These are phyloP conservation scores for Fraxinus pennsylvanica DNA, from an alignment of 257 asterid species.

Conservation along the genomic window DNA sequence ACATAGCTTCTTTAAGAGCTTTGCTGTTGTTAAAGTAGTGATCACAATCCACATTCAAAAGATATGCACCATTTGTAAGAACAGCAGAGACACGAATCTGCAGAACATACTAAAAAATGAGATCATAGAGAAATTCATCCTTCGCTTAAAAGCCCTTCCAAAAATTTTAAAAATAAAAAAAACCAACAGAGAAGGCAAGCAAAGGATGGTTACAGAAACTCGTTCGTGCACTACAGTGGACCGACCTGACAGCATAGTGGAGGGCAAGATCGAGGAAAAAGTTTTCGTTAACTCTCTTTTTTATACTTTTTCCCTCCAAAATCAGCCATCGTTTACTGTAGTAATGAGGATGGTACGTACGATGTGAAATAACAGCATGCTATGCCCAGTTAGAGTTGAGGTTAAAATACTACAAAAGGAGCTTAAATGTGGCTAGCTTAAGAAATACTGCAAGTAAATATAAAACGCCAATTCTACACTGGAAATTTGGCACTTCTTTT, in stretches of 20 bases:
- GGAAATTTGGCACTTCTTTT: neutral
- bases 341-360: neutral
- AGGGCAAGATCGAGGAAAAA: neutral
- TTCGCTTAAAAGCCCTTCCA: neutral
- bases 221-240: neutral
- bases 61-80: slow-evolving; percentile 71
- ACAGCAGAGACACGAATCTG: slow-evolving; percentile 79
- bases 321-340: neutral
- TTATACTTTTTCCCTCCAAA: neutral
- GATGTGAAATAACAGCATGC: neutral
- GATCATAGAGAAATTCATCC: slow-evolving; percentile 15
- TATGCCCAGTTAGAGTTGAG: neutral
- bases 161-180: neutral
- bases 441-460: neutral
- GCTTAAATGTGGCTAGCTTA: neutral
- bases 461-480: neutral
- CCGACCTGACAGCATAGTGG: neutral
- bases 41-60: slow-evolving; percentile 69
- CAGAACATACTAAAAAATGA: slow-evolving; percentile 26
- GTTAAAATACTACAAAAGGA: neutral
- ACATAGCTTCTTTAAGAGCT: slow-evolving; percentile 75
- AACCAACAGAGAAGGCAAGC: neutral
- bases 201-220: neutral
- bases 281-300: neutral
- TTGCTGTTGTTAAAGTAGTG: slow-evolving; percentile 80